These are phyloP conservation scores for Aristolochia californica DNA, from an alignment of 164 flowering plant species.

Conservation along the genomic window DNA sequence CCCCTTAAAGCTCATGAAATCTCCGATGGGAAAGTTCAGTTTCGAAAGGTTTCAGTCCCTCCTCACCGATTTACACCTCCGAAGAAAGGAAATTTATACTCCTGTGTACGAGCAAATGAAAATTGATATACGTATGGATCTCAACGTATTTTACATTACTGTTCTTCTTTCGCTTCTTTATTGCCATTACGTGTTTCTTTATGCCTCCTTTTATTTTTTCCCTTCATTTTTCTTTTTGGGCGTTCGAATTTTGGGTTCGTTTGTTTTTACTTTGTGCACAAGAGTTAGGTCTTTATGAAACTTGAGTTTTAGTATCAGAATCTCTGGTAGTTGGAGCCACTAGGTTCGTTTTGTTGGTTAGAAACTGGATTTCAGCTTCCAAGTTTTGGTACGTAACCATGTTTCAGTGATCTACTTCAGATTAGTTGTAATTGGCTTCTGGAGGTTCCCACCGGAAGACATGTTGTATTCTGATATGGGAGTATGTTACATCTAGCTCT, in stretches of 20 bases:
- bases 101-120: conserved; percentile 28
- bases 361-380: not conserved
- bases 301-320: too few relatives aligned
- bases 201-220: not conserved
- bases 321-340: too few relatives aligned
- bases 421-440: too few relatives aligned
- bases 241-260: too few relatives aligned
- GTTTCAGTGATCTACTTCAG: too few relatives aligned
- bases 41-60: conserved; percentile 22
- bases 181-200: not conserved
- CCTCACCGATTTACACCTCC: conserved; percentile 26
- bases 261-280: too few relatives aligned
- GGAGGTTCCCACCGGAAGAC: too few relatives aligned
- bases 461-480: too few relatives aligned
- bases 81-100: conserved; percentile 29
- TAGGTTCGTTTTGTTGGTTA: too few relatives aligned
- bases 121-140: conserved; percentile 29
- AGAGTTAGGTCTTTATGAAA: too few relatives aligned
- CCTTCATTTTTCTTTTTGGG: not conserved
- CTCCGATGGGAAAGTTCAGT: conserved; percentile 12
- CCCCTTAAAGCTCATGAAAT: conserved; percentile 16
- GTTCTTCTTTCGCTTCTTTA: not conserved
- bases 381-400: too few relatives aligned
- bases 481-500: too few relatives aligned
- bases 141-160: conserved; percentile 9